Evolutionary conservation across 805 yeast genomes (phyloP), one percentile per base, ranked within the genome.

Genomic region (Candida gorgasii): DNA sequence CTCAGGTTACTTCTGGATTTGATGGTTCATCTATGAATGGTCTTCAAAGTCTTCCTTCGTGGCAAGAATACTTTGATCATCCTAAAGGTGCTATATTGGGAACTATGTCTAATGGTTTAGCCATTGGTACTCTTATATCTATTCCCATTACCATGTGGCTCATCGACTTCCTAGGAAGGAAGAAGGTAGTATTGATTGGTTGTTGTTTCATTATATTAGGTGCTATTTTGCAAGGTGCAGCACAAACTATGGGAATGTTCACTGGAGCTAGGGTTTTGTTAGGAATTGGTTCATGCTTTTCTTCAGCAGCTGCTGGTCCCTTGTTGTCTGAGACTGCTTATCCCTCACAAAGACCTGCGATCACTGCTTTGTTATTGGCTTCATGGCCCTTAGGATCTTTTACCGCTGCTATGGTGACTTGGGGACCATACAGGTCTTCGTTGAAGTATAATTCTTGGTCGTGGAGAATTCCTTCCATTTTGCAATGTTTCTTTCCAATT

Each of bases 381-480:
- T 67, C 69, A 43, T 75, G 78, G 79, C 73, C 70, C 49, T 49
- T 73, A 20, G 82, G 81, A 37, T 76, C 78, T 13, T 52, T 75
- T 39, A 52, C 75, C 30, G 75, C 80, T 4, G 74, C 77, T 17
- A 69, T 76, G 74, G 40, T 36, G 15, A 41, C 44, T 18, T 40
- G 22, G 24, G 44, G 44, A 20, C 20, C 38, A 8, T 40, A 29
- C 23, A 26, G 35, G 8, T 16, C 30, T 12, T 23, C 22, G 8
- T 16, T 53, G 19, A 47, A 63, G 11, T 36, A 49, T 8, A 50
- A 39, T 32, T 54, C 12, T 9, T 37, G 40, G 40, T 37, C 40
- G 20, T 79, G 83, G 82, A 74, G 79, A 61, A 62, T 78, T 42
- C 84, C 84, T 26, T 65, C 79, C 9, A 65, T 67, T 34, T 44